phyloP scores from a whole-genome alignment of 371 early-diverging fungal genomes.

The Catenaria anguillulae region DNA sequence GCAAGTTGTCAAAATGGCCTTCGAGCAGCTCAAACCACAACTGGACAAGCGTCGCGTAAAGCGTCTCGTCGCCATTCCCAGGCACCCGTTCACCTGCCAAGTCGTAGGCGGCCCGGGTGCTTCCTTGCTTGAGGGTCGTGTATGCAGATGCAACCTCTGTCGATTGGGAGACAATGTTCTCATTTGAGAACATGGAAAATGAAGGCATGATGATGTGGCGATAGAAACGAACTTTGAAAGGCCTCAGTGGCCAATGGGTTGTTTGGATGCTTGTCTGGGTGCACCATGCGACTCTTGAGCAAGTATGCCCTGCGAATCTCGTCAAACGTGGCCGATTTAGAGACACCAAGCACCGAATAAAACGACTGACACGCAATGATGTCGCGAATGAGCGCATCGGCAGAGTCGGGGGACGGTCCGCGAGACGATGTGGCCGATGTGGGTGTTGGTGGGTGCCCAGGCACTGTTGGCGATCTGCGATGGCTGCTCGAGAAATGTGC shows the following conservation, averaged over 20 bases:
- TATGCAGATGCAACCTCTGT: background rate
- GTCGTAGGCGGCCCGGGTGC: slow-evolving; percentile 1
- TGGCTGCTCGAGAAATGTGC: too few relatives aligned
- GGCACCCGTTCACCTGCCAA: background rate
- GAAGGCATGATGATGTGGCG: too few relatives aligned
- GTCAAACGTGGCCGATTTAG: background rate
- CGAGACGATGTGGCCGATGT: too few relatives aligned
- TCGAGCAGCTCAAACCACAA: slow-evolving; percentile 3
- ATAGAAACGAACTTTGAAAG: slow-evolving; percentile 5
- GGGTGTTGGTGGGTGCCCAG: too few relatives aligned
- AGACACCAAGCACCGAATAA: background rate
- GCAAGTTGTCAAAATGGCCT: slow-evolving; percentile 2
- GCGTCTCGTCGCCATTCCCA: background rate
- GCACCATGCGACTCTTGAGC: too few relatives aligned
- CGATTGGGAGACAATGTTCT: too few relatives aligned
- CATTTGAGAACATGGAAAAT: too few relatives aligned
- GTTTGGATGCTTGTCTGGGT: slow-evolving; percentile 5
- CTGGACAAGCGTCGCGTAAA: background rate
- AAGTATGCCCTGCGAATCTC: slow-evolving; percentile 5
- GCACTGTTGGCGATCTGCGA: too few relatives aligned
- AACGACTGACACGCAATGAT: background rate
- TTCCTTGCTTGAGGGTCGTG: background rate
- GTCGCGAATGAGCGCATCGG: background rate
- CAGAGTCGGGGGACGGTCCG: too few relatives aligned
- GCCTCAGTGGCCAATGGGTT: slow-evolving; percentile 3